phyloP scores from a whole-genome alignment of 768 basidiomycete genomes.

The Tulasnella sp. region DNA sequence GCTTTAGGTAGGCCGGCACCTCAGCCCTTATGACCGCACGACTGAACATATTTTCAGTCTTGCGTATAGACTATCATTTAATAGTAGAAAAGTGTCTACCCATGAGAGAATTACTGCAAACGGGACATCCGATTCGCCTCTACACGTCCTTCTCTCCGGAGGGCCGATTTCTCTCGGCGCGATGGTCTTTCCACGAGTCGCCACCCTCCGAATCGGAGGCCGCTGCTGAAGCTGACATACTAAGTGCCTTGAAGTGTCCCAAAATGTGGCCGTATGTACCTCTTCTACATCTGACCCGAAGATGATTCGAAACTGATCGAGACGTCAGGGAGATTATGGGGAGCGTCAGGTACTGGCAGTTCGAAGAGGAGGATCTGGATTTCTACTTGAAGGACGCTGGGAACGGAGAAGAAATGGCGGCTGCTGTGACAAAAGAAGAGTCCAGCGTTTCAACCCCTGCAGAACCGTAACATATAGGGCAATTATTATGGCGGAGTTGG shows the following conservation, averaged over 20 bases:
- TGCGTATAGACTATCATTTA: background rate
- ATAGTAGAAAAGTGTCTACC: background rate
- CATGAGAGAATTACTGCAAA: too few relatives aligned
- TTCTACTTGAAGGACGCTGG: too few relatives aligned
- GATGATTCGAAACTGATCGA: too few relatives aligned
- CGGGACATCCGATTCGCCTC: background rate
- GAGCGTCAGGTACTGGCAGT: too few relatives aligned
- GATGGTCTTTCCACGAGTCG: background rate
- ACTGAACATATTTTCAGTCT: background rate
- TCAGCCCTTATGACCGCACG: background rate
- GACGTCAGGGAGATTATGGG: too few relatives aligned
- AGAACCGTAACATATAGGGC: too few relatives aligned
- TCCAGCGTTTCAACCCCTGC: too few relatives aligned
- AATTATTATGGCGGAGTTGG: too few relatives aligned
- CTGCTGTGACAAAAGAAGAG: too few relatives aligned
- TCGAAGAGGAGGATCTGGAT: too few relatives aligned
- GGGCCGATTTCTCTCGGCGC: background rate
- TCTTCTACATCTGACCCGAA: background rate
- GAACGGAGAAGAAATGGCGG: too few relatives aligned
- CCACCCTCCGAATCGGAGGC: background rate
- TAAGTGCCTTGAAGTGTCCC: background rate
- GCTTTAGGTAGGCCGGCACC: background rate
- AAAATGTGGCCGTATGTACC: background rate
- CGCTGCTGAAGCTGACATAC: background rate
- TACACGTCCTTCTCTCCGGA: background rate